Conservation (phyloP, 2,329 filamentous ascomycete genomes). For the Alternaria gaisen region DNA sequence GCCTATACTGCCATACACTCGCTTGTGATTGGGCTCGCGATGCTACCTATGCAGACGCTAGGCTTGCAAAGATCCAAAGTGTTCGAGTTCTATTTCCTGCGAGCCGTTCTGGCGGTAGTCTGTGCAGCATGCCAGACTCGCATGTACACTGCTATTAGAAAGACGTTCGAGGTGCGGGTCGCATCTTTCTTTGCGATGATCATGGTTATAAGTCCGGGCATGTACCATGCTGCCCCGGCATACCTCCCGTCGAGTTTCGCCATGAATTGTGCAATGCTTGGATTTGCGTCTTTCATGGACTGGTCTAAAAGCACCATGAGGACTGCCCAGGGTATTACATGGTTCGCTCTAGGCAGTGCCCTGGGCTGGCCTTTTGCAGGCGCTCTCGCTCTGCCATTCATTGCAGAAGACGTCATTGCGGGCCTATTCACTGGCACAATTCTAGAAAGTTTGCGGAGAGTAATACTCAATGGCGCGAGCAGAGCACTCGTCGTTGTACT, state of each 20-base stretch:
- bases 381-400: conserved; percentile 80
- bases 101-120: conserved; percentile 74
- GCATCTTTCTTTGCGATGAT: conserved; percentile 83
- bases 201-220: conserved; percentile 82
- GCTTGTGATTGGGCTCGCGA: conserved; percentile 70
- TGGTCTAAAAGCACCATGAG: conserved; percentile 77
- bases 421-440: conserved; percentile 64
- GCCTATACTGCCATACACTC: conserved; percentile 86
- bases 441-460: conserved; percentile 66
- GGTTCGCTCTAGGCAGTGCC: conserved; percentile 85
- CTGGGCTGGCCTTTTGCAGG: conserved; percentile 95
- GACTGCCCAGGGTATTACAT: conserved; percentile 85
- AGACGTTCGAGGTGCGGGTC: conserved; percentile 80
- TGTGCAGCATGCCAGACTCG: conserved; percentile 86
- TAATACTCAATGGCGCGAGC: conserved; percentile 71
- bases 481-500: conserved; percentile 72
- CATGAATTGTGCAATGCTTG: conserved; percentile 92
- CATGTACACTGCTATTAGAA: conserved; percentile 79
- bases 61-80: conserved; percentile 53
- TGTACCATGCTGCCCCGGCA: conserved; percentile 88
- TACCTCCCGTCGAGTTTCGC: conserved; percentile 95
- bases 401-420: conserved; percentile 76
- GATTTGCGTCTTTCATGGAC: conserved; percentile 88
- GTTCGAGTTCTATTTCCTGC: conserved; percentile 85
- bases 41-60: conserved; percentile 57